Evolutionary conservation across 805 yeast genomes (phyloP).

Genomic region (Zygoascus ofunaensis): DNA sequence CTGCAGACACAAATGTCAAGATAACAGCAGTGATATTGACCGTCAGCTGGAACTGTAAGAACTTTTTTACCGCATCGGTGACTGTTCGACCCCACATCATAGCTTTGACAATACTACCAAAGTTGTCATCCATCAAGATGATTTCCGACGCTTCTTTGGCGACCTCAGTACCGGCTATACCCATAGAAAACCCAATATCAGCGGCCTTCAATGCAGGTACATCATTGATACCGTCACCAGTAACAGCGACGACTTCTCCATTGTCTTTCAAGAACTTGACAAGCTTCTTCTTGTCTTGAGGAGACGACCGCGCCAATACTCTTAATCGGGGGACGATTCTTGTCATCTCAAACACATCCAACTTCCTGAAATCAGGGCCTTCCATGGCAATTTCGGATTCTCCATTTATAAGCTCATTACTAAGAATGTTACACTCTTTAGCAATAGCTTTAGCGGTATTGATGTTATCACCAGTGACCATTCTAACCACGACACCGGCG

Average conservation of each 20-base stretch:
- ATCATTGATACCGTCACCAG: slow-evolving; percentile 99
- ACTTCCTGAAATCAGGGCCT: slow-evolving; percentile 79
- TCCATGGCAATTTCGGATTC: slow-evolving; percentile 69
- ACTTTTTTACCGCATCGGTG: slow-evolving; percentile 85
- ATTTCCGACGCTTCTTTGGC: slow-evolving; percentile 97
- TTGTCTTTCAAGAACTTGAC: slow-evolving; percentile 69
- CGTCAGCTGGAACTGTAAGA: slow-evolving; percentile 92
- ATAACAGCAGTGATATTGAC: slow-evolving; percentile 96
- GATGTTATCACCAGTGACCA: slow-evolving; percentile 97
- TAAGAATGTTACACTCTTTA: slow-evolving; percentile 68
- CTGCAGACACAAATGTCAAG: slow-evolving; percentile 88
- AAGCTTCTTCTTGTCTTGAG: slow-evolving; percentile 84
- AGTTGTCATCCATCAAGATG: slow-evolving; percentile 88
- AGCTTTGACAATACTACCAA: slow-evolving; percentile 89
- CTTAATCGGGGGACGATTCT: slow-evolving; percentile 61
- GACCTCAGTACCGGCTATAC: slow-evolving; percentile 96
- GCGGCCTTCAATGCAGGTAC: slow-evolving; percentile 96
- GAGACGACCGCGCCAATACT: slow-evolving; percentile 90
- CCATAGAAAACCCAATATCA: slow-evolving; percentile 98
- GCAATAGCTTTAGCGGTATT: slow-evolving; percentile 90
- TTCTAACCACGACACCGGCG: slow-evolving; percentile 92
- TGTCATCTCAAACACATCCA: slow-evolving; percentile 47
- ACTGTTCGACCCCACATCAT: slow-evolving; percentile 99
- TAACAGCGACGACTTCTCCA: slow-evolving; percentile 95
- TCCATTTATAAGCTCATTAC: slow-evolving; percentile 30